These are phyloP conservation scores for Aspergillus panamensis DNA, from an alignment of 495 filamentous ascomycete species.

Conservation along the genomic window DNA sequence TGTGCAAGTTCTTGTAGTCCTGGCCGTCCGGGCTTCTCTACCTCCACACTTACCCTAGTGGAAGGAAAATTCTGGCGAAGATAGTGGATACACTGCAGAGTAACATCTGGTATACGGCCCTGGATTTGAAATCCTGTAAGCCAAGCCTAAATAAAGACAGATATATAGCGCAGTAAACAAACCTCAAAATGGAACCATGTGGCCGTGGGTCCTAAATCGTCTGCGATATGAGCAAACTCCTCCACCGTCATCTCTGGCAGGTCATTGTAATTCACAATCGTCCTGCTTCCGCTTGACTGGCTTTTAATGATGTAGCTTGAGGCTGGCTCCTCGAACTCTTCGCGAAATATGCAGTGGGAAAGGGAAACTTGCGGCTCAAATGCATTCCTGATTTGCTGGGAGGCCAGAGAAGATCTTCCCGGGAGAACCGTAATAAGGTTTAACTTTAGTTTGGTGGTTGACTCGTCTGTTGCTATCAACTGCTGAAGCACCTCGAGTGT, in stretches of 20 bases:
- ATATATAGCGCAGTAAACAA: constrained; percentile 19
- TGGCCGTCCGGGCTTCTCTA: constrained; percentile 62
- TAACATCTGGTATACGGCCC: constrained; percentile 65
- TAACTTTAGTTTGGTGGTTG: constrained; percentile 21
- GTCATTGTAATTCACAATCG: constrained; percentile 67
- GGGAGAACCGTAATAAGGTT: constrained; percentile 46
- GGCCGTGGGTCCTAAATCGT: constrained; percentile 26
- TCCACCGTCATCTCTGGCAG: constrained; percentile 59
- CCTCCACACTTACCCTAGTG: constrained; percentile 60
- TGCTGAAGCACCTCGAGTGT: constrained; percentile 66
- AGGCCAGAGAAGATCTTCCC: constrained; percentile 33
- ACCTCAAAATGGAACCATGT: constrained; percentile 78
- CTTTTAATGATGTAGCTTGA: constrained; percentile 72
- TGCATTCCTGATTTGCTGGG: constrained; percentile 36
- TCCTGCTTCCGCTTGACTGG: constrained; percentile 54
- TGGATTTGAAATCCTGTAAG: constrained; percentile 27
- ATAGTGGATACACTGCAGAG: constrained; percentile 57
- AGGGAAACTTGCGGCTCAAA: constrained; percentile 48
- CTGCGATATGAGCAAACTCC: constrained; percentile 48
- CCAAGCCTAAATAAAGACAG: background rate
- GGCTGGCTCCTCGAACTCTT: constrained; percentile 52
- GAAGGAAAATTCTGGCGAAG: constrained; percentile 47
- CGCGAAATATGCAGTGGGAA: constrained; percentile 56
- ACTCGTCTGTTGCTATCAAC: constrained; percentile 34
- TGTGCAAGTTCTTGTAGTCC: constrained; percentile 60